Conservation (phyloP, 352 stramenopile species). For the Pythium myriotylum region DNA sequence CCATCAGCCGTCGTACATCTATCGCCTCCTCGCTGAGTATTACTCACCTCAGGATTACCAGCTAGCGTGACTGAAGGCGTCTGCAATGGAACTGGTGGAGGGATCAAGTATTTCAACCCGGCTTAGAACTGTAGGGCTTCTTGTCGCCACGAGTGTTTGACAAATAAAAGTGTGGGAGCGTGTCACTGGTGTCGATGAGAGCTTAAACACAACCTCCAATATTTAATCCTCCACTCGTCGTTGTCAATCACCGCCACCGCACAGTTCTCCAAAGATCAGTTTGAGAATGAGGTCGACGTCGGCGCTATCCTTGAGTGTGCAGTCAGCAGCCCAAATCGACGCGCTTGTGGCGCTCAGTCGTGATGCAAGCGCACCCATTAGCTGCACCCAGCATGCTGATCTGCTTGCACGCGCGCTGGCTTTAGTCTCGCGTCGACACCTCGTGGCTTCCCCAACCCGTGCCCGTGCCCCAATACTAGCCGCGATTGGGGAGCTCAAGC, state of each 20-base stretch:
- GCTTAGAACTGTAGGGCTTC: no score
- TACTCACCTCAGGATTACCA: conserved; percentile 97
- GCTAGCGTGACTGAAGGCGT: conserved; percentile 42
- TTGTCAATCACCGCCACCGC: no score
- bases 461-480: conserved; percentile 15
- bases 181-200: no score
- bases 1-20: conserved; percentile 99
- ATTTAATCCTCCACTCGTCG: no score
- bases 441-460: conserved; percentile 21
- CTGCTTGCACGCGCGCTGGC: conserved; percentile 31
- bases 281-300: conserved; percentile 22
- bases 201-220: no score
- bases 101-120: no score
- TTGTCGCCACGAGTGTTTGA: no score
- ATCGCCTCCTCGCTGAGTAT: conserved; percentile 97
- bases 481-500: conserved; percentile 49
- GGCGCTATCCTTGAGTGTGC: conserved; percentile 16
- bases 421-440: conserved; percentile 21
- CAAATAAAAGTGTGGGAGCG: no score
- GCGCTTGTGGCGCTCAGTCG: conserved; percentile 29
- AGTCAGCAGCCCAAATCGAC: conserved; percentile 24
- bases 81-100: not conserved
- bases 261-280: no score
- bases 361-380: conserved; percentile 10
- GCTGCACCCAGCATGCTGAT: conserved; percentile 24